Conservation (phyloP, 140 eudicot genomes). For the Flaveria floridana region DNA sequence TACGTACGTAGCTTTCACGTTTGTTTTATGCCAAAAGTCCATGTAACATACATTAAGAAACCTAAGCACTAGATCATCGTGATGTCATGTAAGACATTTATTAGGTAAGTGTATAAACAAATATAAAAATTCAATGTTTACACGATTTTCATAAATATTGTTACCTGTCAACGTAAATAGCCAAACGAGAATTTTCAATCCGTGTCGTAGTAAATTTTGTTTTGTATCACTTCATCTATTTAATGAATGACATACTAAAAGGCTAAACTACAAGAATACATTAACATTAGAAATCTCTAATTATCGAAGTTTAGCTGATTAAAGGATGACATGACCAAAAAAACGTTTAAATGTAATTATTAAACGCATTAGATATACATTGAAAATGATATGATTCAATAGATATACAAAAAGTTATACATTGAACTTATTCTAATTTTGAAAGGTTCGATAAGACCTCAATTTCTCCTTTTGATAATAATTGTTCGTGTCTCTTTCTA, state of each 20-base stretch:
- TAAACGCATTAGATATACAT: background rate
- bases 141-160: too few relatives aligned
- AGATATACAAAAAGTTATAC: constrained; percentile 20
- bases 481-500: constrained; percentile 32
- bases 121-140: too few relatives aligned
- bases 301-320: background rate
- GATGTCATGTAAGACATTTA: too few relatives aligned
- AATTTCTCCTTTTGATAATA: constrained; percentile 26
- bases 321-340: background rate
- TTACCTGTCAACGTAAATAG: too few relatives aligned
- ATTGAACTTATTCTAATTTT: constrained; percentile 24
- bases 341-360: background rate
- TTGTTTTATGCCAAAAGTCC: background rate
- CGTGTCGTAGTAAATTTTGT: too few relatives aligned
- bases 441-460: constrained; percentile 20
- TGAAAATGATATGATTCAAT: constrained; percentile 22
- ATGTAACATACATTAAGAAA: too few relatives aligned
- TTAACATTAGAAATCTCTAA: background rate
- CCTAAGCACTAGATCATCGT: too few relatives aligned
- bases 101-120: too few relatives aligned
- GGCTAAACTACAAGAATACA: background rate
- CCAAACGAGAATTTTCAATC: too few relatives aligned
- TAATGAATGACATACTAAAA: background rate
- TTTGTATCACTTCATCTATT: too few relatives aligned
- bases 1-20: too few relatives aligned